Evolutionary conservation across 139 green algal species (phyloP), one percentile per base, ranked within the genome.

Genomic region (Volvox reticuliferus): DNA sequence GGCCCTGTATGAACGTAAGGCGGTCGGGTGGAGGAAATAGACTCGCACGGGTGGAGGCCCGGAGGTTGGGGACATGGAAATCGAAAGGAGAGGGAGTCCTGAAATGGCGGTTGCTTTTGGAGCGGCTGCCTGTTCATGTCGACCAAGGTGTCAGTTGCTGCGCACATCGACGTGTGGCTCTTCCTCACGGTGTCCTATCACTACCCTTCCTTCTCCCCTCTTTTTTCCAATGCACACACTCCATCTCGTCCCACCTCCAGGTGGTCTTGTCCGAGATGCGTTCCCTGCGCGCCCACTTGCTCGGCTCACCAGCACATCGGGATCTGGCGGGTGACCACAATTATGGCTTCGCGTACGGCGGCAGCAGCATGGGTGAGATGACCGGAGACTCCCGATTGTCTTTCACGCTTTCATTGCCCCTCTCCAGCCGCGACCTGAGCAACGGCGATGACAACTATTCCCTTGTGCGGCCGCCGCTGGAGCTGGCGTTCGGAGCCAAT

Each of bases 281-380:
- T 24, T 28, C 33, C 36, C 35, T 89, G 2, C 83, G 68, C 26
- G 44, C 67, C 67, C 14, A 80, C 26, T 37, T 89, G 35, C 35
- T 69, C 67, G 67, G 68, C 0, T 65, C 65, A 62, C 36, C 83
- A 3, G 19, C 1, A 5, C 65, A 28, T 22, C 33, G 63, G 18
- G 83, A 86, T 55, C 17, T 62, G n/a, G 33, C 80, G 3, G 55
- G 65, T 28, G 65, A 73, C 21, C 65, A 73, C 65, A 28, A 32
- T 50, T 13, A 69, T 50, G 79, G 79, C 17, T 85, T 36, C 80
- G 80, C 44, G 26, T 73, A 69, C 28, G 80, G 80, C 80, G 80
- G 80, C 80, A 86, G 80, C 80, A 86, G 80, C 80, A 44, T 86
- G 55, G 80, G 80, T 3, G 80, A 86, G 55, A 55, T 75, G 30